Base-by-base conservation (phyloP, 352 stramenopile genomes). In the Bremia lactucae region DNA sequence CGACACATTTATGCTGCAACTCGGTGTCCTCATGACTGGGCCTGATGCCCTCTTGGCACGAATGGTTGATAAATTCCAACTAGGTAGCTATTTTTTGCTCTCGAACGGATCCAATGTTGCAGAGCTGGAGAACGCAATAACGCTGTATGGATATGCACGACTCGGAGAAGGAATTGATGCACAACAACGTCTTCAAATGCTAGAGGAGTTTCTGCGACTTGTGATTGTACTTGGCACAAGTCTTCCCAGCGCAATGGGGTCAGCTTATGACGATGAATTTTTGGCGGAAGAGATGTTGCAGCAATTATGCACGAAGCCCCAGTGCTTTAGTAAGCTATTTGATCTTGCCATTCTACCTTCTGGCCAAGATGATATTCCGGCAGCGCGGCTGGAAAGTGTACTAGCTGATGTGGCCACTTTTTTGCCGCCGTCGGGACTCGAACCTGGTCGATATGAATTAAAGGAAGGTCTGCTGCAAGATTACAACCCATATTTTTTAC, bases 401-500 rank as follows among this genome's bases (percentile, higher is more conserved):
- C 41, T 93, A 10, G 39, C 47, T 2, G 65, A 66, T n/a, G 76
- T 93, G 6, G 70, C 81, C 0, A 47, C 79, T 29, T 93, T 93
- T 42, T 55, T 83, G 9, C 67, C 72, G 3, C 76, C 81, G 3
- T 81, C 72, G 2, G 78, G 81, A 10, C 45, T 93, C 10, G 81
- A 93, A 24, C 70, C 81, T 2, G 81, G 81, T 7, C 68, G 79
- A 10, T 93, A 93, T 28, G 72, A 83, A 38, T 61, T 93, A 19
- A 86, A 90, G 23, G 58, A 80, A 4, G 72, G 69, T 0, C 43
- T 81, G 19, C 55, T 93, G 9, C 74, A 84, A n/a, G 55, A 61
- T 20, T 93, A 90, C 58, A 91, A 93, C 33, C 81, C 81, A 10
- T 93, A 93, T 25, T 90, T 86, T 42, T 43, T 90, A 45, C 81